Evolutionary conservation across 495 filamentous ascomycete species (phyloP).

Genomic region (Penicillium paxilli): DNA sequence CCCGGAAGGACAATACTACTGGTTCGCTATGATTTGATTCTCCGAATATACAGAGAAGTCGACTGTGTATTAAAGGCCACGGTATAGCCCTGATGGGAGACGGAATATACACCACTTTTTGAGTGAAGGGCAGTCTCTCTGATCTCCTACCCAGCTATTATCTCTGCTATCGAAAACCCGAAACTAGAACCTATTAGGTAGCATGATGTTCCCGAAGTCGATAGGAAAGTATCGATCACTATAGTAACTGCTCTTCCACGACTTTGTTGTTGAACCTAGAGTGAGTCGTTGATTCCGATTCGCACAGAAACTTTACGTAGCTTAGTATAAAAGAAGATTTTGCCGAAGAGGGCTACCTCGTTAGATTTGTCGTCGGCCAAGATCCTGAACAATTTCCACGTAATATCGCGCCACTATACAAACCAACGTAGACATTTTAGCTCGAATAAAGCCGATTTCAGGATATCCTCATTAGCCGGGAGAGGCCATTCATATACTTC

Average conservation of each 20-base stretch:
- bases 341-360: slow-evolving; percentile 1
- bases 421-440: slow-evolving; percentile 45
- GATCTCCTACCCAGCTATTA: slow-evolving; percentile 10
- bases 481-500: slow-evolving; percentile 61
- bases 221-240: slow-evolving; percentile 19
- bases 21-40: slow-evolving; percentile 44
- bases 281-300: slow-evolving; percentile 8
- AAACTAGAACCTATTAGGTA: slow-evolving; percentile 14
- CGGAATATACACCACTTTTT: slow-evolving; percentile 15
- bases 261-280: slow-evolving; percentile 45
- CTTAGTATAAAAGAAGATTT: slow-evolving; percentile 11
- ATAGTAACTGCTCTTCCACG: slow-evolving; percentile 40
- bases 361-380: slow-evolving; percentile 33
- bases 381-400: slow-evolving; percentile 32
- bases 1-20: slow-evolving; percentile 34
- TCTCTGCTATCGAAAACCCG: slow-evolving; percentile 16
- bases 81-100: slow-evolving; percentile 6
- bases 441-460: slow-evolving; percentile 57
- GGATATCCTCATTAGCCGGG: slow-evolving; percentile 30
- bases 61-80: slow-evolving; percentile 13
- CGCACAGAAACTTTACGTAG: slow-evolving; percentile 1
- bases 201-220: slow-evolving; percentile 15
- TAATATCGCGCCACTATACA: slow-evolving; percentile 53
- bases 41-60: slow-evolving; percentile 7
- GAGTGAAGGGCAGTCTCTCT: slow-evolving; percentile 1